A percentile compares a stretch with the other conserved stretches of the same genome.
These are phyloP conservation scores for Cordyceps militaris DNA, from an alignment of 2,329 filamentous ascomycete genomes.

Conservation along the genomic window DNA sequence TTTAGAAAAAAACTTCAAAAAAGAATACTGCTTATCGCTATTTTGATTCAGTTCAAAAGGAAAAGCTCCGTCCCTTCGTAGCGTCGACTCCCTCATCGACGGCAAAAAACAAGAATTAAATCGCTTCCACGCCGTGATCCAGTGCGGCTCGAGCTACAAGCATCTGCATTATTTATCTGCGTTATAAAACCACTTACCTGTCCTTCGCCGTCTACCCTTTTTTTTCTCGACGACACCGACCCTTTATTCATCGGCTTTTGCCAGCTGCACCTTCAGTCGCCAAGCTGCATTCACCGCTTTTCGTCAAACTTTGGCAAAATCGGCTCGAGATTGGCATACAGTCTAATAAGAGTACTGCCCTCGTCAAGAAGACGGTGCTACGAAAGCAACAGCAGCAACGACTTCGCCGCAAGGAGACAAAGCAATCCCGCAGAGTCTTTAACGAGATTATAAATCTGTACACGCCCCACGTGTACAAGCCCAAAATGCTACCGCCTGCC, in stretches of 20 bases:
- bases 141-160: neutral
- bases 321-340: slow-evolving; percentile 31
- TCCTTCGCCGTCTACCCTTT: neutral
- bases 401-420: slow-evolving; percentile 27
- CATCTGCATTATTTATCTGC: slow-evolving; percentile 1
- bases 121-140: neutral
- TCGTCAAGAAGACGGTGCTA: slow-evolving; percentile 21
- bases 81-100: slow-evolving; percentile 2
- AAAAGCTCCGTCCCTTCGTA: neutral
- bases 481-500: slow-evolving; percentile 40
- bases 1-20: neutral
- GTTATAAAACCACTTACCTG: neutral
- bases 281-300: slow-evolving; percentile 67
- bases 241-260: neutral
- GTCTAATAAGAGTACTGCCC: slow-evolving; percentile 9
- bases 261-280: slow-evolving; percentile 31
- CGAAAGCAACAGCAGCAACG: slow-evolving; percentile 29
- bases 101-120: slow-evolving; percentile 4
- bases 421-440: slow-evolving; percentile 32
- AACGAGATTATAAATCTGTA: slow-evolving; percentile 38
- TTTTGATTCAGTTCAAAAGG: neutral
- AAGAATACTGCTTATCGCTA: slow-evolving; percentile 2
- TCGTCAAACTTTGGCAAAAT: slow-evolving; percentile 49
- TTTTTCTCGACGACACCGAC: neutral
- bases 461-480: slow-evolving; percentile 32